Evolutionary conservation across 345 rosid genomes (phyloP), one percentile per base, ranked within the genome.

Genomic region (Combretum micranthum): DNA sequence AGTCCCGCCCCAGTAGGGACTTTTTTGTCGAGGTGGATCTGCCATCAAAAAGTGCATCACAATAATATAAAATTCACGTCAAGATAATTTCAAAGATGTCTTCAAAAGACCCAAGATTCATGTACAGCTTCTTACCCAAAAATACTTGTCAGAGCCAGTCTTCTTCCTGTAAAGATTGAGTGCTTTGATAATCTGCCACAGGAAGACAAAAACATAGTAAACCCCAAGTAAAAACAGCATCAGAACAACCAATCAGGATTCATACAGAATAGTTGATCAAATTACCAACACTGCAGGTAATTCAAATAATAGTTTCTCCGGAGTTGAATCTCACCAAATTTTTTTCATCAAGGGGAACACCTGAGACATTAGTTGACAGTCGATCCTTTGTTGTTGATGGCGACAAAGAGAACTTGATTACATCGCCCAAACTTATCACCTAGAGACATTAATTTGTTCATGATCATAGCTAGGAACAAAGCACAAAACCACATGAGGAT

Each of bases 1-100:
- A 93, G 94, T 25, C 97, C 99, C 26, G 96, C 97, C 25, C 99
- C 99, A 0, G 90, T 83, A 18, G 97, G 97, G 64, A 87, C 92
- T 64, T 74, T 83, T 72, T 93, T 89, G 61, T 89, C 94, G 57
- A 93, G 78, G 72, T 93, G 99, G 69, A 89, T 75, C 97, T 89
- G 76, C 66, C 60, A 64, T 32, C 39, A 32, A 1, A 32, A 7
- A 32, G 9, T 32, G 39, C 39, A 32, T 25, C 26, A 32, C 9
- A 11, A 11, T 32, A 11, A 32, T 7, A 32, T 9, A 32, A 32
- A 32, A 32, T 32, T 25, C 39, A 7, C 39, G 1, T 32, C 39
- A 32, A 32, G 39, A 4, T 32, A 32, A 32, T 32, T 32, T 32
- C 39, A 5, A 32, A 32, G 9, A 32, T 32, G 39, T 32, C 39